Evolutionary conservation across 257 asterid genomes (phyloP).

Genomic region (Capsicum chinense): DNA sequence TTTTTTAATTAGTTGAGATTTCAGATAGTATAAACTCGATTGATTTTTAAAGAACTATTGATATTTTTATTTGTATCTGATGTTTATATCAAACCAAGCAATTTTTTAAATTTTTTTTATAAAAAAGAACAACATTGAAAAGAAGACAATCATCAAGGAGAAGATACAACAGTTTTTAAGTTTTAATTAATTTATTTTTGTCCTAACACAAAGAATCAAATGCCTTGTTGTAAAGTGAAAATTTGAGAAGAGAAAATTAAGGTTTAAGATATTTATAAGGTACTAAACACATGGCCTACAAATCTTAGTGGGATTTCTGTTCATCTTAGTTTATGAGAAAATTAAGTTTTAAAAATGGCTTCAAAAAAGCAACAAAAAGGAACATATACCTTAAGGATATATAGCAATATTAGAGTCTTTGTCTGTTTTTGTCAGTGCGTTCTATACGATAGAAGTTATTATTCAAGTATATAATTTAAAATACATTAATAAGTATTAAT

Average conservation of each 20-base stretch:
- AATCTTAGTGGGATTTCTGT: conserved; percentile 33
- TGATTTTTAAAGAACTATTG: too few species aligned
- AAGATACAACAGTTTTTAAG: not conserved
- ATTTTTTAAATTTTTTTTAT: not conserved
- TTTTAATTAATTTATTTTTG: not conserved
- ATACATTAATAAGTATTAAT: not conserved
- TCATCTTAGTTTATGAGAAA: conserved; percentile 9
- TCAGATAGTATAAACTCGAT: too few species aligned
- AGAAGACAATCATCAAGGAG: not conserved
- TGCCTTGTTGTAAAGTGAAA: conserved; percentile 40
- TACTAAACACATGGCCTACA: conserved; percentile 28
- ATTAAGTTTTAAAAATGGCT: not conserved
- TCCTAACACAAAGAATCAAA: conserved; percentile 11
- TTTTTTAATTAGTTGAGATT: too few species aligned
- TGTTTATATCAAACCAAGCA: not conserved
- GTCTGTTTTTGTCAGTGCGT: not conserved
- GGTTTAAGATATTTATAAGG: conserved; percentile 41
- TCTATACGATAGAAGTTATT: not conserved
- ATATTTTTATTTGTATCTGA: not conserved
- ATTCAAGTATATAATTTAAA: not conserved
- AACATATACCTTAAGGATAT: conserved; percentile 17
- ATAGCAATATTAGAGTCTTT: not conserved
- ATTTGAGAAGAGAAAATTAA: conserved; percentile 31
- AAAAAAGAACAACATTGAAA: not conserved
- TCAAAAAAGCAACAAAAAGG: conserved; percentile 21